These are phyloP conservation scores for Luffa acutangula DNA, from an alignment of 306 rosid species.

Conservation along the genomic window DNA sequence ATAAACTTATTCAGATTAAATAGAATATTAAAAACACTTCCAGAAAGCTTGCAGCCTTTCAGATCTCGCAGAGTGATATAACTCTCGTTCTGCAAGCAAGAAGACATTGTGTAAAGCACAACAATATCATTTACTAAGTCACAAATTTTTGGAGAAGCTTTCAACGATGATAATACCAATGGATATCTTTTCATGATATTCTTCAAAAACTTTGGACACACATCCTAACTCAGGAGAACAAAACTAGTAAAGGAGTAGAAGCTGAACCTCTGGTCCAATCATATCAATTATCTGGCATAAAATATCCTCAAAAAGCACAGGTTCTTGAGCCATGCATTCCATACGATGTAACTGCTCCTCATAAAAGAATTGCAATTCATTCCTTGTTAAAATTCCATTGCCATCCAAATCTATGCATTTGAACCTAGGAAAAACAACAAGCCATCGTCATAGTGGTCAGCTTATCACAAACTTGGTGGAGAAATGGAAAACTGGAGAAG, in stretches of 20 bases:
- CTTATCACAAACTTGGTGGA: background rate
- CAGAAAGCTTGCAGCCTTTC: slow-evolving; percentile 92
- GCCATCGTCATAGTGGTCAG: background rate
- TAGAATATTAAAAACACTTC: slow-evolving; percentile 88
- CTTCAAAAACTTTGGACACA: background rate
- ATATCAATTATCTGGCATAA: slow-evolving; percentile 95
- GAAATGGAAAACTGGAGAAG: background rate
- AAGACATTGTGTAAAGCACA: background rate
- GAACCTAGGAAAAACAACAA: slow-evolving; percentile 52
- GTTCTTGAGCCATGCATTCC: slow-evolving; percentile 99
- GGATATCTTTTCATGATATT: slow-evolving; percentile 1
- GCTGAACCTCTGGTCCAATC: slow-evolving; percentile 83
- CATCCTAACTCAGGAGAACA: background rate
- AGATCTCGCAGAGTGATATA: slow-evolving; percentile 66
- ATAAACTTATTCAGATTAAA: slow-evolving; percentile 98
- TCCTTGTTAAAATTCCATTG: slow-evolving; percentile 78
- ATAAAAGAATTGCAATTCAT: slow-evolving; percentile 93
- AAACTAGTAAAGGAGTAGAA: slow-evolving; percentile 16
- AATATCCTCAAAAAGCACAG: slow-evolving; percentile 97
- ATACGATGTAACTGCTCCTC: slow-evolving; percentile 99
- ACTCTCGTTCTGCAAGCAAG: slow-evolving; percentile 57
- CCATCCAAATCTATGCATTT: slow-evolving; percentile 98
- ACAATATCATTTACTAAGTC: background rate
- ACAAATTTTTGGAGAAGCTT: background rate
- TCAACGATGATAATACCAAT: background rate